Base-by-base conservation (phyloP, 2,329 filamentous ascomycete genomes). In the Venturia asperata region DNA sequence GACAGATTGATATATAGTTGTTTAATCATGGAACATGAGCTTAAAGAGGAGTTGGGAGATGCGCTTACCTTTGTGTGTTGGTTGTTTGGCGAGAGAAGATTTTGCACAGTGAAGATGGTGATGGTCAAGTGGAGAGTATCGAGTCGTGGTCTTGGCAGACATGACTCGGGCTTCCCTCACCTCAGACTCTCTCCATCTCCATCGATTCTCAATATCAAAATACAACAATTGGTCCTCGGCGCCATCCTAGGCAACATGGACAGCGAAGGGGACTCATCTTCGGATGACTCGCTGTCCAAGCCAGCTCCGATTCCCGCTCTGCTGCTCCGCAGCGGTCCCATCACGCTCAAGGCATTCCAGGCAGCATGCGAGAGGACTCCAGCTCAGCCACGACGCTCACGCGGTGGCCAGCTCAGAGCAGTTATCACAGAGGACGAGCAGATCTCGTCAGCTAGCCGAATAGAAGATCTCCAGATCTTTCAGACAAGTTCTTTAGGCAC, bases 1-100 rank as follows among this genome's bases (percentile, higher is more conserved):
- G 88, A 91, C 88, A 91, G 88, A 91, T 90, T 85, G 80, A 58
- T 58, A 58, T 37, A 58, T 58, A 37, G 52, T 79, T 78, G 78
- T 47, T 27, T 39, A 42, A 74, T 81, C 78, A 85, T 85, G 89
- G 87, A 89, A 89, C 78, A 78, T 78, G 65, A 17, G 30, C 60
- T 10, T 11, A 43, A 24, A 15, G 60, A n/a, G n/a, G 39, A 19
- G 15, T 19, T 10, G 9, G 5, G 30, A 27, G 7, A n/a, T 4
- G 13, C 27, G 30, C 52, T n/a, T 58, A 58, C 52, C 52, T 58
- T n/a, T 55, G 19, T 19, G 17, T n/a, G 52, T 37, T 30, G n/a
- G 17, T 58, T 37, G 52, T 58, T 58, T 37, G 52, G 17, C 1
- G 9, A 17, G 19, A 37, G 19, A 55, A 58, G 17, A 37, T 58